A percentile compares a stretch with the other conserved stretches of the same genome.
Conservation (phyloP, 2,329 filamentous ascomycete genomes). For the Metarhizium humberi region DNA sequence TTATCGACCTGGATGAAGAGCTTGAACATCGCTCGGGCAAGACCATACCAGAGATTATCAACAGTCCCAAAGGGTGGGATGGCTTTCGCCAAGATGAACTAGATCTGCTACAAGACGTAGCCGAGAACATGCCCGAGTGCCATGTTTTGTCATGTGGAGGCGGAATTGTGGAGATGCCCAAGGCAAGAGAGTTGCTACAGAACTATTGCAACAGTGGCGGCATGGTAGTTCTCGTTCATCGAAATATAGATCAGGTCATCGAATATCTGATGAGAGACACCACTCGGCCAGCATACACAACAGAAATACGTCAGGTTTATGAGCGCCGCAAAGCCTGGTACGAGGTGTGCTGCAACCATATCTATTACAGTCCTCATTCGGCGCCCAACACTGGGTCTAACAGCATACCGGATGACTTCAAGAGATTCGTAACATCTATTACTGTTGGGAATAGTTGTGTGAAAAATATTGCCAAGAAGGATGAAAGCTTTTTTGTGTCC, state of each 20-base stretch:
- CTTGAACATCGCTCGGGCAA: conserved; percentile 65
- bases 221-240: conserved; percentile 77
- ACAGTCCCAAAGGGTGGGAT: conserved; percentile 66
- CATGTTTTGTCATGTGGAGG: conserved; percentile 91
- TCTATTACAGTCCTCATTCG: conserved; percentile 74
- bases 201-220: conserved; percentile 69
- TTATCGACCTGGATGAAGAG: conserved; percentile 82
- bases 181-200: conserved; percentile 66
- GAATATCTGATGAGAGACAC: conserved; percentile 83
- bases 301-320: conserved; percentile 89
- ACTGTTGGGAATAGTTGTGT: conserved; percentile 37
- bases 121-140: conserved; percentile 64
- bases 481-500: conserved; percentile 85
- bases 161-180: conserved; percentile 79
- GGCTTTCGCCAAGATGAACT: conserved; percentile 77
- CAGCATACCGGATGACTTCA: conserved; percentile 25
- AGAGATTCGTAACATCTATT: conserved; percentile 29
- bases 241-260: conserved; percentile 80
- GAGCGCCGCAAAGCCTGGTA: conserved; percentile 83
- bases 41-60: conserved; percentile 81
- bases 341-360: conserved; percentile 84
- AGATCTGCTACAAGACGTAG: conserved; percentile 60
- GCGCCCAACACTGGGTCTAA: conserved; percentile 15
- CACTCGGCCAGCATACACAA: conserved; percentile 82
- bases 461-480: conserved; percentile 34